Evolutionary conservation across 2,329 filamentous ascomycete species (phyloP), one percentile per base, ranked within the genome.

Genomic region (Neopestalotiopsis rosae): DNA sequence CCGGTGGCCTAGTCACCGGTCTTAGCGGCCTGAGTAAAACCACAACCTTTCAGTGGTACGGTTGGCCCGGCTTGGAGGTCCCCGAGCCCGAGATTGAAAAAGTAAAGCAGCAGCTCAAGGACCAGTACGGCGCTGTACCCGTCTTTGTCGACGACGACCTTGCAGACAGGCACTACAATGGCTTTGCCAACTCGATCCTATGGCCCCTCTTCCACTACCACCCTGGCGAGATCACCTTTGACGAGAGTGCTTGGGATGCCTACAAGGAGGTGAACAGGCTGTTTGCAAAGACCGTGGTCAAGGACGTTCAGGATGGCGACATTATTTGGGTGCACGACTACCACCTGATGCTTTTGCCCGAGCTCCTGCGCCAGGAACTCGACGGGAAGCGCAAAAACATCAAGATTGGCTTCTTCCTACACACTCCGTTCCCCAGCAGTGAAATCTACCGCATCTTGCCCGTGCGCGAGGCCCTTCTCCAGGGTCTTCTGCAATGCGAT

Each of bases 131-230:
- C 74, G 95, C 95, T 7, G 90, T 97, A 56, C 95, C 96, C 1
- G 92, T 99, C 67, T 98, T 98, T 79, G 90, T 98, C 77, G 92
- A 95, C 70, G 94, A 98, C 76, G 94, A 98, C 74, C 88, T 98
- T 70, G 95, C 95, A 65, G 96, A 98, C 80, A 89, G 91, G 71
- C 96, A 98, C 82, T 98, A 99, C 86, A 99, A 99, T 78, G 96
- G 96, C 62, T 98, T 98, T 81, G 95, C 95, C 49, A 98, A 99
- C 82, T 97, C 94, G 7, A 98, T 98, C 80, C 91, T 99, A 70
- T 99, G 96, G 96, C 96, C 96, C 2, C 90, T 99, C 52, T 97
- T 99, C 86, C 96, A 98, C 84, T 98, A 98, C 83, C 96, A 99
- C 81, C 95, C 96, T 65, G 95, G 95, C 79, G 95, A 98, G 86